Evolutionary conservation across 2,329 filamentous ascomycete species (phyloP).

Genomic region (Alternaria arbusti): DNA sequence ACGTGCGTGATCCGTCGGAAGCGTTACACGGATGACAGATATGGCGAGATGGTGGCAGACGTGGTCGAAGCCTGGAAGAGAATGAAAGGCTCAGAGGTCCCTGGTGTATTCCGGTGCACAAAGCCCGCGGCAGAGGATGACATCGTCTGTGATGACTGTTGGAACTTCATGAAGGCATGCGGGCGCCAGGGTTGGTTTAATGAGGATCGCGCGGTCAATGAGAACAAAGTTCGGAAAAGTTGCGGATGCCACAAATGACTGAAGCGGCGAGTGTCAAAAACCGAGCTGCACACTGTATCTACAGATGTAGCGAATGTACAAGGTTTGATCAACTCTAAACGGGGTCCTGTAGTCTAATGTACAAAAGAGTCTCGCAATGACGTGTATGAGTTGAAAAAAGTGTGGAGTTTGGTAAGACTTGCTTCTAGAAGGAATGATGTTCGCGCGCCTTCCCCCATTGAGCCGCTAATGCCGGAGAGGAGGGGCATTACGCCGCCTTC

Average conservation of each 20-base stretch:
- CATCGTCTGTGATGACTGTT: not conserved
- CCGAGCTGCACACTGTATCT: not conserved
- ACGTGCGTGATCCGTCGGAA: too few species aligned
- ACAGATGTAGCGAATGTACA: not conserved
- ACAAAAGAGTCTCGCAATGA: not conserved
- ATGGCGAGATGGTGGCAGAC: too few species aligned
- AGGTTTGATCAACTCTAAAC: not conserved
- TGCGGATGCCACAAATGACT: not conserved
- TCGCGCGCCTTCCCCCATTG: slow-evolving; percentile 1
- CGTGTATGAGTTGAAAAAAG: slow-evolving; percentile 2
- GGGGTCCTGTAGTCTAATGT: not conserved
- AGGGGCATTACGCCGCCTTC: slow-evolving; percentile 22
- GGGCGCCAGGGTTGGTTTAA: not conserved
- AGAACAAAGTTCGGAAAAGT: not conserved
- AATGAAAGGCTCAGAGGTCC: too few species aligned
- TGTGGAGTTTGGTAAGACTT: not conserved
- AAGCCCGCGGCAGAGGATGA: not conserved
- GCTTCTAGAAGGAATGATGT: slow-evolving; percentile 12
- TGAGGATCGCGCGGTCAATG: not conserved
- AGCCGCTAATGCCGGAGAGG: slow-evolving; percentile 2
- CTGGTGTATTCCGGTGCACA: too few species aligned
- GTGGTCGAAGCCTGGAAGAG: too few species aligned
- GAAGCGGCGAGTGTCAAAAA: not conserved
- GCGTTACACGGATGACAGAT: too few species aligned
- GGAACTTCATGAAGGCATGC: fast-evolving